Evolutionary conservation across 176 grass and related monocot genomes (phyloP), one percentile per base, ranked within the genome.

Genomic region (Thalia dealbata): DNA sequence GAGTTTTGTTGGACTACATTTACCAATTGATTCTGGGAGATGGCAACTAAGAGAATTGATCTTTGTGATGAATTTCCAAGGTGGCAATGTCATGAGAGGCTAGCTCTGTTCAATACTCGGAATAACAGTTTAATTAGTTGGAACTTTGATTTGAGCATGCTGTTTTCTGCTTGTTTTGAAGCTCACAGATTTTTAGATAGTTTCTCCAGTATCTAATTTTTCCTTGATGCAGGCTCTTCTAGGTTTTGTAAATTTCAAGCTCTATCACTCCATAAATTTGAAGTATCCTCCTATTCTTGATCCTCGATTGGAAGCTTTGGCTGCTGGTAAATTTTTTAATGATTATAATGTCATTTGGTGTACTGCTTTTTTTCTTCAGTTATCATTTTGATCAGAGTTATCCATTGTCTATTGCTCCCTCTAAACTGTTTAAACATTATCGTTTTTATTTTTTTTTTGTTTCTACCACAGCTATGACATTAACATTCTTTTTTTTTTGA

Each of bases 181-280:
- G n/a, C n/a, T n/a, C n/a, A n/a, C n/a, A n/a, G n/a, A n/a, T n/a
- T n/a, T n/a, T n/a, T n/a, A n/a, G n/a, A n/a, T n/a, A 2, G 58
- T 23, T 28, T 52, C 14, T 46, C 4, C 48, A 15, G 74, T 60
- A 50, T 28, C 52, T 22, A 32, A 77, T 18, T 70, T 15, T 43
- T 85, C 38, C 52, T 78, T 45, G 65, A 45, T 85, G 81, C 87
- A 99, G 95, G 85, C 87, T 74, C 95, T 99, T 91, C 75, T 99
- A 76, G 87, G 85, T 76, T 99, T 91, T 91, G 75, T 86, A 29
- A 99, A 93, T 81, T 91, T 91, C 87, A 93, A 93, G 81, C 89
- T 99, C 74, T 99, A 99, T 72, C 90, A 99, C 88, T 99, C 95
- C 67, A 99, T 99, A 80, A 99, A 93, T 69, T 83, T 99, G 43